These are phyloP conservation scores for Volvox carteri DNA, from an alignment of 163 green algal species.

Conservation along the genomic window DNA sequence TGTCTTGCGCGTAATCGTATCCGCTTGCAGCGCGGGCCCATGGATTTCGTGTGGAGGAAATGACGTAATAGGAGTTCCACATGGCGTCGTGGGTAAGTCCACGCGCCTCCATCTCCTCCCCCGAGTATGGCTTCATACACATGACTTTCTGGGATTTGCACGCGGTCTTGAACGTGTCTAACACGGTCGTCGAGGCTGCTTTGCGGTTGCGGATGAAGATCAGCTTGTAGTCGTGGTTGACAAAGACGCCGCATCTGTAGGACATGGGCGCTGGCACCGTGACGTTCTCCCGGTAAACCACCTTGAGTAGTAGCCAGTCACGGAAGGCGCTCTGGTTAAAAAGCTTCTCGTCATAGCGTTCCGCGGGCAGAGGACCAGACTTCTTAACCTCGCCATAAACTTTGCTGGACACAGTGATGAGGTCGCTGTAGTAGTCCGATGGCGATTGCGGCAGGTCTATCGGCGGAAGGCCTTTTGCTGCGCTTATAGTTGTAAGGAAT, in stretches of 20 bases:
- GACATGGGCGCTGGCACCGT: conserved; percentile 45
- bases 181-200: conserved; percentile 54
- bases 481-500: background rate
- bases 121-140: conserved; percentile 32
- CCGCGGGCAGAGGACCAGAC: background rate
- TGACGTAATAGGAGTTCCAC: conserved; percentile 60
- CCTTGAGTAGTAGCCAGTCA: conserved; percentile 33
- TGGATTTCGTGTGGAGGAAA: conserved; percentile 60
- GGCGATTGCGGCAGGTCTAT: background rate
- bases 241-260: conserved; percentile 54
- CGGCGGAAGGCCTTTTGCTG: background rate
- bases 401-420: background rate
- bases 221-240: conserved; percentile 65
- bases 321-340: conserved; percentile 56
- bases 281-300: conserved; percentile 15
- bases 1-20: conserved; percentile 65
- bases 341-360: conserved; percentile 44
- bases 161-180: conserved; percentile 43
- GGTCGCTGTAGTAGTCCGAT: conserved; percentile 44
- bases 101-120: background rate
- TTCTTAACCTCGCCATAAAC: conserved; percentile 43
- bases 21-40: conserved; percentile 60
- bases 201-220: conserved; percentile 68
- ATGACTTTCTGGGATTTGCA: conserved; percentile 44
- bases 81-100: conserved; percentile 29